These are phyloP conservation scores for Salix suchowensis DNA, from an alignment of 345 rosid genomes.

Conservation along the genomic window DNA sequence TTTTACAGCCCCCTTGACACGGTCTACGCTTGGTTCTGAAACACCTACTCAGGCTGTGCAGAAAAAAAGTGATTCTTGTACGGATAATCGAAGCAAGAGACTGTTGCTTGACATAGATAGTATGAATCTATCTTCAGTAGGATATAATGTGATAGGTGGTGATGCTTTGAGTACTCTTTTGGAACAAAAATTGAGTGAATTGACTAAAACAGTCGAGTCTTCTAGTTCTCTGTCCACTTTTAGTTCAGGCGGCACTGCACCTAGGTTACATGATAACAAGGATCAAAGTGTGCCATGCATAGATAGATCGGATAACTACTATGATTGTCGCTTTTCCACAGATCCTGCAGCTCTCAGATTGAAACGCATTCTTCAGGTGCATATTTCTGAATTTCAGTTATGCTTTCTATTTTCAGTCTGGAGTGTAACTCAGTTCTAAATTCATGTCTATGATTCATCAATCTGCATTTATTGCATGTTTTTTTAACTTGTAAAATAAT, in stretches of 20 bases:
- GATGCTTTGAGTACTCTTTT: constrained; percentile 77
- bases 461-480: neutral
- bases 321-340: constrained; percentile 22
- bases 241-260: neutral
- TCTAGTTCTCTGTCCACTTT: constrained; percentile 36
- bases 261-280: constrained; percentile 13
- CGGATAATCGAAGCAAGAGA: constrained; percentile 40
- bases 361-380: constrained; percentile 50
- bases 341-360: constrained; percentile 21
- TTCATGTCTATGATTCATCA: neutral
- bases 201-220: constrained; percentile 54
- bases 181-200: constrained; percentile 80
- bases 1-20: constrained; percentile 63
- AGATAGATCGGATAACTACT: constrained; percentile 21
- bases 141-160: constrained; percentile 60
- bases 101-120: constrained; percentile 42
- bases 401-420: neutral
- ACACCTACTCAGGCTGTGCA: constrained; percentile 30
- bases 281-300: constrained; percentile 5
- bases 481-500: neutral
- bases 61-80: constrained; percentile 21
- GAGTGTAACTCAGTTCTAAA: neutral
- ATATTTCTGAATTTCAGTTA: neutral
- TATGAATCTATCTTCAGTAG: constrained; percentile 46
- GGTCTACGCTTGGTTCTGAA: constrained; percentile 36